phyloP scores from a whole-genome alignment of 2,329 filamentous ascomycete species.

The Daldinia sp. region DNA sequence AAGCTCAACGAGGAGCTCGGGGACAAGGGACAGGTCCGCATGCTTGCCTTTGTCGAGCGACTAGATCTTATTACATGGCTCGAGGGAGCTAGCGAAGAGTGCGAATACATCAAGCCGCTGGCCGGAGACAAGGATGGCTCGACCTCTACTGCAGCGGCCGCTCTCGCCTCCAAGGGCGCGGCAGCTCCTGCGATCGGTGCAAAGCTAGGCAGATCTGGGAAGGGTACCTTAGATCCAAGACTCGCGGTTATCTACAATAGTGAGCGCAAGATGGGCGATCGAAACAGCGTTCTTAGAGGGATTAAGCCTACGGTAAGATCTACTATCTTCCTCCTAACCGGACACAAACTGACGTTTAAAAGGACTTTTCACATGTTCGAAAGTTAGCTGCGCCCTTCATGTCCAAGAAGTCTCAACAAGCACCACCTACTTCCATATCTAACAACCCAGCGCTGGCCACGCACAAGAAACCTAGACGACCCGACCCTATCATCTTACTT shows the following conservation, averaged over 20 bases:
- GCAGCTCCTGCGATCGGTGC: constrained; percentile 57
- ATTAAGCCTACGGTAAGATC: constrained; percentile 84
- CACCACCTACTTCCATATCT: constrained; percentile 53
- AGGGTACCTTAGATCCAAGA: constrained; percentile 80
- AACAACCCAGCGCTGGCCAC: constrained; percentile 63
- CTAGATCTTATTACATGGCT: constrained; percentile 94
- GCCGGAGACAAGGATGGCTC: constrained; percentile 72
- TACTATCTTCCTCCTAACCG: not conserved
- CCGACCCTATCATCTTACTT: constrained; percentile 93
- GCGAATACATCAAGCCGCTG: constrained; percentile 90
- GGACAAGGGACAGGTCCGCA: constrained; percentile 79
- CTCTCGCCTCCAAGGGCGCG: constrained; percentile 56
- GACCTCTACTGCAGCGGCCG: constrained; percentile 56
- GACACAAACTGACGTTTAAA: constrained; percentile 20
- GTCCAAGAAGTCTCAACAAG: constrained; percentile 65
- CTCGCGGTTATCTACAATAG: constrained; percentile 90
- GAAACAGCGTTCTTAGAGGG: constrained; percentile 87
- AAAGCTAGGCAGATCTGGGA: constrained; percentile 65
- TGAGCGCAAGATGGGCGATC: constrained; percentile 91
- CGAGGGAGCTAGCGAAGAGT: constrained; percentile 88
- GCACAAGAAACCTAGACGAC: constrained; percentile 67
- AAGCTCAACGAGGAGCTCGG: constrained; percentile 82
- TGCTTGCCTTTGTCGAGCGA: constrained; percentile 90
- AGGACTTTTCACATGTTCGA: constrained; percentile 96
- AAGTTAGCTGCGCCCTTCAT: constrained; percentile 86